A percentile compares a stretch with the other conserved stretches of the same genome.
These are phyloP conservation scores for Schizosaccharomyces lindneri DNA, from an alignment of 805 yeast species.

Conservation along the genomic window DNA sequence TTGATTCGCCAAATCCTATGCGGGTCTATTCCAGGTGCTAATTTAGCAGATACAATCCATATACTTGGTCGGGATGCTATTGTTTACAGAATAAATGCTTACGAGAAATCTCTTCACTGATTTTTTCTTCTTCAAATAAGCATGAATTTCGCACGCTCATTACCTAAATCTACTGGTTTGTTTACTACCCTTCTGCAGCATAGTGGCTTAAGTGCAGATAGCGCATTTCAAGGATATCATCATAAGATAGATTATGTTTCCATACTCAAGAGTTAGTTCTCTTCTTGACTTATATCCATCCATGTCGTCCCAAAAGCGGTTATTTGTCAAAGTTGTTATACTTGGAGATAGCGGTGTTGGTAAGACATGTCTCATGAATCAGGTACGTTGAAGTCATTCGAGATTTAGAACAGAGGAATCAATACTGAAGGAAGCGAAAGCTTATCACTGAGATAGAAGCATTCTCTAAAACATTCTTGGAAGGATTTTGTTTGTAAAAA, in stretches of 20 bases:
- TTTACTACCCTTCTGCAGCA: too few species aligned
- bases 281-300: conserved; percentile 4
- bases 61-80: not conserved
- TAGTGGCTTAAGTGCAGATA: too few species aligned
- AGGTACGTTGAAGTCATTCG: not conserved
- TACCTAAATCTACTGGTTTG: too few species aligned
- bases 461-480: too few species aligned
- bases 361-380: conserved; percentile 65
- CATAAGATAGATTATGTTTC: not conserved
- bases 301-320: not conserved
- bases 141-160: too few species aligned
- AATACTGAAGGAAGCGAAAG: too few species aligned
- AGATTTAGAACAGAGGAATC: not conserved
- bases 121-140: too few species aligned
- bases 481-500: too few species aligned
- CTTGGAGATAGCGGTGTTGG: conserved; percentile 96
- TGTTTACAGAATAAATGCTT: not conserved
- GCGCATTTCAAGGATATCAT: too few species aligned
- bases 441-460: too few species aligned
- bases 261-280: conserved; percentile 2
- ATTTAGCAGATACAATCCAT: not conserved
- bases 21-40: not conserved
- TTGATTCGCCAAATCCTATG: not conserved
- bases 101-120: too few species aligned
- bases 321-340: conserved; percentile 24